A percentile compares a stretch with the other conserved stretches of the same genome.
Conservation (phyloP, 2,329 filamentous ascomycete species). For the Alternaria longipes region DNA sequence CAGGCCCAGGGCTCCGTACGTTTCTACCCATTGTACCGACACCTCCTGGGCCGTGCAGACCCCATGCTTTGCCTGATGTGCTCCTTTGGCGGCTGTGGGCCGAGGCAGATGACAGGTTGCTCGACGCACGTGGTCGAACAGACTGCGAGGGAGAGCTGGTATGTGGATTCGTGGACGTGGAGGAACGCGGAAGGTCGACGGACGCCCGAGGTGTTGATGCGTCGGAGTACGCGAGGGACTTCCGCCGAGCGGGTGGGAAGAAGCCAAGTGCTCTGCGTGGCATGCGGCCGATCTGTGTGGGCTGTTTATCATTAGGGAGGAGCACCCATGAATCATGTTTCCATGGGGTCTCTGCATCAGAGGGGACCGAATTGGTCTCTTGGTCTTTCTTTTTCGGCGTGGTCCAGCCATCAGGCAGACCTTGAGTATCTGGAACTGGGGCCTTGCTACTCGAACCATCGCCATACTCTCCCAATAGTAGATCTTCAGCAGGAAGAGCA, state of each 20-base stretch:
- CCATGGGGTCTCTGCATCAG: constrained; percentile 70
- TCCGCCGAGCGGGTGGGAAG: constrained; percentile 89
- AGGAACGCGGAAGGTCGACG: constrained; percentile 65
- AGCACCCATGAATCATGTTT: constrained; percentile 89
- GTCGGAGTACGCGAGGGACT: constrained; percentile 74
- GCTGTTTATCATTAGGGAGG: constrained; percentile 73
- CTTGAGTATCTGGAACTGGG: constrained; percentile 28
- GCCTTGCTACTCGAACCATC: constrained; percentile 28
- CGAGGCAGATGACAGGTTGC: constrained; percentile 51
- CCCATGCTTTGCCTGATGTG: constrained; percentile 56
- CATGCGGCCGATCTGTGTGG: constrained; percentile 86
- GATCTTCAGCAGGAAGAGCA: constrained; percentile 51
- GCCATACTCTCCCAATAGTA: constrained; percentile 43
- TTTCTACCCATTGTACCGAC: constrained; percentile 81
- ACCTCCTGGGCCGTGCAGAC: constrained; percentile 82
- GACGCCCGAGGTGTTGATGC: constrained; percentile 73
- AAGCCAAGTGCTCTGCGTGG: constrained; percentile 84
- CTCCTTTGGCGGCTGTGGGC: constrained; percentile 48
- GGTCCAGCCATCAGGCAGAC: constrained; percentile 49
- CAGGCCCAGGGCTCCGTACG: constrained; percentile 79
- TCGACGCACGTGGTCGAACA: constrained; percentile 47
- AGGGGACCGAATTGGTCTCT: constrained; percentile 43
- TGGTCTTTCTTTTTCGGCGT: constrained; percentile 48
- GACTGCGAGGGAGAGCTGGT: constrained; percentile 51
- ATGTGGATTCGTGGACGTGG: constrained; percentile 43